Conservation (phyloP, 202 grass and related monocot genomes). For the Setaria viridis region DNA sequence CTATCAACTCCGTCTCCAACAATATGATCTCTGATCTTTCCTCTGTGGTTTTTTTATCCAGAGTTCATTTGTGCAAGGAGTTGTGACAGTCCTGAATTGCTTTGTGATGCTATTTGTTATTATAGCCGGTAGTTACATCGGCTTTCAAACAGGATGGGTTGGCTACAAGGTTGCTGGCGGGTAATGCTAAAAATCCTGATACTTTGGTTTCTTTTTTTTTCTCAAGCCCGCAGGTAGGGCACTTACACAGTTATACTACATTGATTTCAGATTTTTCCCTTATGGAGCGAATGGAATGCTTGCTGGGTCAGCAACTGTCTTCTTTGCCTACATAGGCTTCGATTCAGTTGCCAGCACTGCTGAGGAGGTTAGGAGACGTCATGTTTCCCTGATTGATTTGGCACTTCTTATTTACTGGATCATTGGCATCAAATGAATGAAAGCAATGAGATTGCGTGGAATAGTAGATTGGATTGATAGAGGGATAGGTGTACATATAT, state of each 20-base stretch:
- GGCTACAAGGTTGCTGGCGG: conserved; percentile 87
- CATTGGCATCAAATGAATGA: background rate
- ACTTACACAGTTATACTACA: conserved; percentile 18
- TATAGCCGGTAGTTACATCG: conserved; percentile 91
- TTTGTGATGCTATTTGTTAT: conserved; percentile 98
- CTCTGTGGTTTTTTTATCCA: conserved; percentile 11
- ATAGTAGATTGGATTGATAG: too few relatives aligned
- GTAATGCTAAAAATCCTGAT: conserved; percentile 48
- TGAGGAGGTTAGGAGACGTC: conserved; percentile 70
- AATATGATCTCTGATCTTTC: conserved; percentile 23
- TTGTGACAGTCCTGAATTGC: conserved; percentile 79
- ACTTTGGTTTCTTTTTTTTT: background rate
- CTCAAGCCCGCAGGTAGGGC: background rate
- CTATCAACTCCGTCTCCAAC: conserved; percentile 9
- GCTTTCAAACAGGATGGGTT: conserved; percentile 98
- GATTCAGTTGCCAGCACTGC: conserved; percentile 98
- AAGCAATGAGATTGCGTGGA: too few relatives aligned
- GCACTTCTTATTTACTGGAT: background rate
- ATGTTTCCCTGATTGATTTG: conserved; percentile 20
- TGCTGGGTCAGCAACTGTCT: conserved; percentile 90
- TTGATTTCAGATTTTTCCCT: conserved; percentile 77
- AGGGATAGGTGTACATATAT: too few relatives aligned
- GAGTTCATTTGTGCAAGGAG: conserved; percentile 91
- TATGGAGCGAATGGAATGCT: conserved; percentile 95
- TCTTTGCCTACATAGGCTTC: conserved; percentile 97